Evolutionary conservation across 257 asterid species (phyloP), one percentile per base, ranked within the genome.

Genomic region (Euphrasia confusa): DNA sequence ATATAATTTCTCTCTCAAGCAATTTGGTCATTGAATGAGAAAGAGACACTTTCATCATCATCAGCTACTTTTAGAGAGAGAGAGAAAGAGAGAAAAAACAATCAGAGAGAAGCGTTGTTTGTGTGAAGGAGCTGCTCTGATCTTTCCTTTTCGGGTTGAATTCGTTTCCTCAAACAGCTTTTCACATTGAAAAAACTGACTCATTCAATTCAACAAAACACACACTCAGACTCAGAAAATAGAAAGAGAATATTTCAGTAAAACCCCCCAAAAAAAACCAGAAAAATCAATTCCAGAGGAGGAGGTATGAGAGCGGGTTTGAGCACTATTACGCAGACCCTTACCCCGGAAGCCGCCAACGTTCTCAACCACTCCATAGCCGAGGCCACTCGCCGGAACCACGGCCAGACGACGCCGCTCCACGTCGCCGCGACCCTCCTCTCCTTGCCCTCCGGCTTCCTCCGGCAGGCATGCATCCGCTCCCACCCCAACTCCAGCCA

Each of bases 361-460:
- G 87, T 92, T 12, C 66, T 92, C 4, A 92, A 87, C 71, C 91
- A 83, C 47, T 86, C 99, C 0, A 89, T 92, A 61, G 80, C 94
- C 5, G 96, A 89, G 68, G 94, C 99, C 5, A 75, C 81, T 56
- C 85, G 94, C 64, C 79, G 95, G 8, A 87, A 89, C 68, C 99
- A 92, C 79, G 96, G 93, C 15, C 99, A 92, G 47, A 89, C 97
- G 4, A 89, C 96, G 61, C 97, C 99, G 49, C 78, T 92, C 4
- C 99, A 89, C 68, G 99, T 92, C 81, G 99, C 99, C 65, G 95
- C 95, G 60, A 89, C 95, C 37, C 85, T 92, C 4, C 65, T 92
- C 5, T 71, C 95, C 0, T 76, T 96, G n/a, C 96, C 97, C 1
- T 66, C 96, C 4, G 95, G 96, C 7, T 86, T 62, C 59, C 45